Percentiles rank a stretch among this genome's conserved stretches.
Conservation (phyloP, 2,329 filamentous ascomycete genomes). For the Blastomyces gilchristii region DNA sequence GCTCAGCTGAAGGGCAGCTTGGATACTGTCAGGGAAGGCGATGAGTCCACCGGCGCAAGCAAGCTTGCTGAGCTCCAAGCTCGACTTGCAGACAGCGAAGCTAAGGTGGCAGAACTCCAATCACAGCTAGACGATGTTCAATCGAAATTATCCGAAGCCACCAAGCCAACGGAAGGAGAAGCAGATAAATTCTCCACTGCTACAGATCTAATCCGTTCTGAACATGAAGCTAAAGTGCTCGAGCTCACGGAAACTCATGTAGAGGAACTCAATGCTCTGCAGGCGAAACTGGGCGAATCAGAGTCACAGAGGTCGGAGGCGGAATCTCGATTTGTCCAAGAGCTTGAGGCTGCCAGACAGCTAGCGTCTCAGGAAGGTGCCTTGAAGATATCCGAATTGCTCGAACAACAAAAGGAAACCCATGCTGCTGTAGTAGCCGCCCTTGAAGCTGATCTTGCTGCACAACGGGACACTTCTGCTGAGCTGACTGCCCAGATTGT, state of each 20-base stretch:
- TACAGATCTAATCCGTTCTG: slow-evolving; percentile 10
- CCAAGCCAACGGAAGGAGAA: slow-evolving; percentile 10
- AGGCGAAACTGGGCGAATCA: slow-evolving; percentile 29
- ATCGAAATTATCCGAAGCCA: slow-evolving; percentile 11
- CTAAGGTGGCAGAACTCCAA: slow-evolving; percentile 15
- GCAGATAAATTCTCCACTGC: slow-evolving; percentile 7
- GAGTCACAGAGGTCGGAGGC: slow-evolving; percentile 29
- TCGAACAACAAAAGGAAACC: slow-evolving; percentile 30
- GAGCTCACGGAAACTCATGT: slow-evolving; percentile 13
- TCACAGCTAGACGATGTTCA: slow-evolving; percentile 12
- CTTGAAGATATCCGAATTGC: slow-evolving; percentile 24
- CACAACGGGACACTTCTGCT: slow-evolving; percentile 9
- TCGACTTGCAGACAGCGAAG: slow-evolving; percentile 16
- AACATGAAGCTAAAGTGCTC: slow-evolving; percentile 15
- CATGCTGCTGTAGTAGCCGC: slow-evolving; percentile 24
- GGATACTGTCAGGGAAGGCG: slow-evolving; percentile 14
- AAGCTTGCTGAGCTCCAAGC: slow-evolving; percentile 15
- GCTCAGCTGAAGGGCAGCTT: slow-evolving; percentile 20
- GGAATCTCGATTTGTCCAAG: slow-evolving; percentile 28
- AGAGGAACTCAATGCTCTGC: slow-evolving; percentile 19
- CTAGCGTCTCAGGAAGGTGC: slow-evolving; percentile 29
- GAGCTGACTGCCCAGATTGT: slow-evolving; percentile 13
- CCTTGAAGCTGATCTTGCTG: slow-evolving; percentile 15
- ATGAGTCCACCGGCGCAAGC: slow-evolving; percentile 12
- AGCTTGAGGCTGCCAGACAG: slow-evolving; percentile 32